Evolutionary conservation across 2,329 filamentous ascomycete genomes (phyloP).

Genomic region (Fusarium devonianum): DNA sequence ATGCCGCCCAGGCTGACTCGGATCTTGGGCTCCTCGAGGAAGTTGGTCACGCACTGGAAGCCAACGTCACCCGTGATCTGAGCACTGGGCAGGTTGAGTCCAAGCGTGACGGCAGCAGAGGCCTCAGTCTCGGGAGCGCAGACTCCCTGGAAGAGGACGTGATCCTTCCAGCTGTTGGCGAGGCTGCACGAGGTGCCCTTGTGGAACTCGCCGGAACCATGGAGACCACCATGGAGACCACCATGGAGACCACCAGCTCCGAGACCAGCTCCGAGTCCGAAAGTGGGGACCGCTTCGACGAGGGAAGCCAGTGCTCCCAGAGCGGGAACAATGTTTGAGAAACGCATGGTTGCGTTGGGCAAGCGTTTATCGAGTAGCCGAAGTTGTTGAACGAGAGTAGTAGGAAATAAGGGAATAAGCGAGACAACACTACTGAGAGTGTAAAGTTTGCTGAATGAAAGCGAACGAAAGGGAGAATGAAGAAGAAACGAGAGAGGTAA

Average conservation of each 20-base stretch:
- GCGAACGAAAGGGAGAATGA: too few species aligned
- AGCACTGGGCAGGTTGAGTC: constrained; percentile 36
- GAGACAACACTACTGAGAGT: too few species aligned
- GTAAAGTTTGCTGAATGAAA: too few species aligned
- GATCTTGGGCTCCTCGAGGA: constrained; percentile 51
- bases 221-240: not conserved
- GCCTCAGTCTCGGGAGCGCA: constrained; percentile 27
- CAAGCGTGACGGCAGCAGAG: constrained; percentile 35
- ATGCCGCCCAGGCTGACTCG: constrained; percentile 57
- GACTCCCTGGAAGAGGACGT: constrained; percentile 30
- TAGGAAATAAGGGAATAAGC: too few species aligned
- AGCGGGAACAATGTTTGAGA: constrained; percentile 25
- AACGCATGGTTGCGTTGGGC: constrained; percentile 27
- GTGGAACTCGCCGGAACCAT: not conserved
- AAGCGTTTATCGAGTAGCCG: too few species aligned
- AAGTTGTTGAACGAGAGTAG: too few species aligned
- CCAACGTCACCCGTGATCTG: constrained; percentile 58
- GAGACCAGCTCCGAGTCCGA: constrained; percentile 1
- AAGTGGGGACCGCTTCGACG: constrained; percentile 30
- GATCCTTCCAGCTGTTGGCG: constrained; percentile 23
- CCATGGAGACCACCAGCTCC: constrained; percentile 1
- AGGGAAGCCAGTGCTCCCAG: constrained; percentile 32
- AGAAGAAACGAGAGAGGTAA: too few species aligned
- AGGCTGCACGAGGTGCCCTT: constrained; percentile 26
- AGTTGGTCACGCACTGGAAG: constrained; percentile 52